Conservation (phyloP, 1,284 basidiomycete genomes). For the Paramarasmius palmivorus region DNA sequence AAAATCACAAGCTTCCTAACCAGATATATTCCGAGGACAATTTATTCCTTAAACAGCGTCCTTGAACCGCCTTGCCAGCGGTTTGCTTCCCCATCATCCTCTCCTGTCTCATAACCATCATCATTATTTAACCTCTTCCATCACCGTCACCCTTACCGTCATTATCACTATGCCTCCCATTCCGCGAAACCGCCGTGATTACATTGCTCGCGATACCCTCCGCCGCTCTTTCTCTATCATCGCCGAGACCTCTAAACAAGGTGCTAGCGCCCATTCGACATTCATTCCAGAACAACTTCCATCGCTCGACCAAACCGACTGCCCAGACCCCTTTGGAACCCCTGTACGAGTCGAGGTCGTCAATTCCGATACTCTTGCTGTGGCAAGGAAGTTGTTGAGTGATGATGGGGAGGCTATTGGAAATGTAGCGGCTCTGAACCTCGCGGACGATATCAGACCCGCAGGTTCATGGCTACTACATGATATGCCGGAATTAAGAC, state of each 20-base stretch:
- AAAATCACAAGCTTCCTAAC: not conserved
- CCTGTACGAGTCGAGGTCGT: conserved; percentile 29
- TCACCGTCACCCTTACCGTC: not conserved
- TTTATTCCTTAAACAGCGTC: no score
- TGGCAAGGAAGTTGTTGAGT: conserved; percentile 33
- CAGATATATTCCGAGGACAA: no score
- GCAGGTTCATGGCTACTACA: conserved; percentile 38
- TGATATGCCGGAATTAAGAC: conserved; percentile 32
- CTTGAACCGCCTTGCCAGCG: no score
- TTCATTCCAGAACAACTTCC: conserved; percentile 36
- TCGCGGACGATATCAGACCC: conserved; percentile 40
- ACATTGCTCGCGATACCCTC: conserved; percentile 35
- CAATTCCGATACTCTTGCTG: conserved; percentile 39
- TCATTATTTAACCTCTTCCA: not conserved
- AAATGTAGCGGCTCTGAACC: conserved; percentile 40
- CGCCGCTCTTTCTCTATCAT: conserved; percentile 29
- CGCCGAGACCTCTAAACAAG: conserved; percentile 26
- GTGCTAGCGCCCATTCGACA: conserved; percentile 32
- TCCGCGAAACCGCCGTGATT: not conserved
- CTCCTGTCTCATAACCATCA: not conserved
- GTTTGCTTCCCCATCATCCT: not conserved
- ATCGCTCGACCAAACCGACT: conserved; percentile 23
- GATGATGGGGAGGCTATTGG: conserved; percentile 24
- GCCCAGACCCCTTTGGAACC: conserved; percentile 21
- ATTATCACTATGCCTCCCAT: not conserved